Evolutionary conservation across 148 eudicot genomes (phyloP).

Genomic region (Rhododendron molle): DNA sequence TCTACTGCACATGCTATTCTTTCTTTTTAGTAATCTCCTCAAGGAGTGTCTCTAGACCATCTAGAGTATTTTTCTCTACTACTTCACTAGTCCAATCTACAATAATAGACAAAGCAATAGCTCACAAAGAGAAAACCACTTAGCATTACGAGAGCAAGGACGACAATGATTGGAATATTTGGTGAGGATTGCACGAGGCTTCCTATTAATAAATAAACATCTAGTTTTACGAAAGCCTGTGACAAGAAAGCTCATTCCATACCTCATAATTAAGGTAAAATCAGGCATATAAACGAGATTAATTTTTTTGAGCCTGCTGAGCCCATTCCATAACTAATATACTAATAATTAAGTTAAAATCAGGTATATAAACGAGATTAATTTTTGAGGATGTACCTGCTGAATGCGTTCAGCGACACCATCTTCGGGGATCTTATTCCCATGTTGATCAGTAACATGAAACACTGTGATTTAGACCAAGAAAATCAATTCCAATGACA

Average conservation of each 20-base stretch:
- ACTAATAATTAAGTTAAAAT: not conserved
- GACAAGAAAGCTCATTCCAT: not conserved
- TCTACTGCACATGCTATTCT: not conserved
- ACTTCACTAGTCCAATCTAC: not conserved
- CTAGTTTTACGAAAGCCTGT: not conserved
- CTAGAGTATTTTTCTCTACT: not conserved
- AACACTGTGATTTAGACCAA: slow-evolving; percentile 37
- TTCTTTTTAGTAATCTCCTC: not conserved
- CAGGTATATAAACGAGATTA: not conserved
- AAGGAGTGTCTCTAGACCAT: not conserved
- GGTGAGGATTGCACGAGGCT: not conserved
- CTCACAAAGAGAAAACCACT: not conserved
- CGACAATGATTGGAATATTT: not conserved
- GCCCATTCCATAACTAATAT: not conserved
- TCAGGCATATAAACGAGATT: not conserved
- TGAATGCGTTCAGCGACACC: slow-evolving; percentile 70
- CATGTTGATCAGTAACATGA: slow-evolving; percentile 72
- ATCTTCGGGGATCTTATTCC: slow-evolving; percentile 65
- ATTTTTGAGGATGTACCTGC: slow-evolving; percentile 43
- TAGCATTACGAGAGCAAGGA: not conserved
- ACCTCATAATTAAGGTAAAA: not conserved
- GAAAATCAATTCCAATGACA: not conserved
- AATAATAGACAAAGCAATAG: not conserved
- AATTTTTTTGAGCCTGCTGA: not conserved
- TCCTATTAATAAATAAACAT: not conserved